Conservation (phyloP, 805 yeast genomes). For the Yarrowia porcina region DNA sequence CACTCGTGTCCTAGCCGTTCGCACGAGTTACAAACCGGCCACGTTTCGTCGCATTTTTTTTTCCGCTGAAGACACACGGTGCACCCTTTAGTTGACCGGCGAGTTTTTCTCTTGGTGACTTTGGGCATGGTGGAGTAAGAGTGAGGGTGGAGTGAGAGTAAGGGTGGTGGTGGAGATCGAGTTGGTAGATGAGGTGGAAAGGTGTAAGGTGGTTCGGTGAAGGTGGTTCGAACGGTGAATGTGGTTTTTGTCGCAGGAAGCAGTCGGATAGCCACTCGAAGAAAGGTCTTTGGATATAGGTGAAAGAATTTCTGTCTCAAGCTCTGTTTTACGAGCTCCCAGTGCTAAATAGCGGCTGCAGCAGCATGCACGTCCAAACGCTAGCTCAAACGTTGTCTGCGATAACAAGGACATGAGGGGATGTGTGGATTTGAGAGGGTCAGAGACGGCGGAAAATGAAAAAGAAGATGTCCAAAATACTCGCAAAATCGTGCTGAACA, state of each 20-base stretch:
- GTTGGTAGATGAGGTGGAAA: too few species aligned
- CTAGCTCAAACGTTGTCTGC: neutral
- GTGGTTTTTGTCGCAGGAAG: too few species aligned
- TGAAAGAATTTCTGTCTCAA: too few species aligned
- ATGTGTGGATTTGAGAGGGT: neutral
- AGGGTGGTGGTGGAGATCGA: neutral
- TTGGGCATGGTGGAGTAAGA: neutral
- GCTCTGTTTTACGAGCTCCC: neutral
- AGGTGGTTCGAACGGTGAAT: too few species aligned
- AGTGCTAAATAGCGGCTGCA: slow-evolving; percentile 5
- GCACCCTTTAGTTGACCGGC: slow-evolving; percentile 22
- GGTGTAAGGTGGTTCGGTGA: too few species aligned
- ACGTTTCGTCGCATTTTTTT: slow-evolving; percentile 21
- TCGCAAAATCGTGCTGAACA: too few species aligned
- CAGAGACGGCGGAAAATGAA: neutral
- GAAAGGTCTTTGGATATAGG: too few species aligned
- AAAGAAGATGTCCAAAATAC: too few species aligned
- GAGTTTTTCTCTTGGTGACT: slow-evolving; percentile 13
- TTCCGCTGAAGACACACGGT: slow-evolving; percentile 19
- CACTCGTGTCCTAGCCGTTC: slow-evolving; percentile 14
- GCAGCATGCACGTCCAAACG: neutral
- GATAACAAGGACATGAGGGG: neutral
- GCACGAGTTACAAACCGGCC: slow-evolving; percentile 25
- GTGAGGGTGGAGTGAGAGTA: neutral
- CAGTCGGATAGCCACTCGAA: too few species aligned